A percentile compares a stretch with the other conserved stretches of the same genome.
Evolutionary conservation across 305 asterid genomes (phyloP).

Genomic region (Solanum hybrid): DNA sequence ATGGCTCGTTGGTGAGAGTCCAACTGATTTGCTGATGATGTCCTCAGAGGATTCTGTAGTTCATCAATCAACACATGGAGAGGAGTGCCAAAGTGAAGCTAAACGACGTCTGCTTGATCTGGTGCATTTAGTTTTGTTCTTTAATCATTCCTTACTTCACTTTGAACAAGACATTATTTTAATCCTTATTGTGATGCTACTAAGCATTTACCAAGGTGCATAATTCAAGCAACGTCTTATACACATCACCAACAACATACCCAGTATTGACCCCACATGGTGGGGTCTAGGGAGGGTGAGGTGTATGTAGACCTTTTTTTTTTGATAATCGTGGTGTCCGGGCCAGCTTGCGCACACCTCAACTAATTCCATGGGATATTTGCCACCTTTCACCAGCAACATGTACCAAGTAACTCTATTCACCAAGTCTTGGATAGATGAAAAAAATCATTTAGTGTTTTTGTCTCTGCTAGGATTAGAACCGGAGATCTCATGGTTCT

Average conservation of each 20-base stretch:
- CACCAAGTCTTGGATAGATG: neutral
- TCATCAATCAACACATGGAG: conserved; percentile 9
- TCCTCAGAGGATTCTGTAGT: conserved; percentile 45
- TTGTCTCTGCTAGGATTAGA: neutral
- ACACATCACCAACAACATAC: neutral
- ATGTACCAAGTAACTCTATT: neutral
- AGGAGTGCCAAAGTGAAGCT: conserved; percentile 25
- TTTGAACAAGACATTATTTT: neutral
- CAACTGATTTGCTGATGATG: conserved; percentile 48
- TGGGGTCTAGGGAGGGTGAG: neutral
- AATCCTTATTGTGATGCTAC: neutral
- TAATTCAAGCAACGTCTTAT: neutral
- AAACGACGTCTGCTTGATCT: conserved; percentile 32
- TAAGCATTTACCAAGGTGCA: neutral
- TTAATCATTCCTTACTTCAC: neutral
- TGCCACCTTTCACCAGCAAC: neutral
- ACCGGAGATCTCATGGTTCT: neutral
- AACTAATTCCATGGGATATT: neutral
- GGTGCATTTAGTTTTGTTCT: conserved; percentile 19
- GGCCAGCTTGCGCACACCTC: neutral
- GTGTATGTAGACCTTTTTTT: neutral
- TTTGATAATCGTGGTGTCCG: neutral
- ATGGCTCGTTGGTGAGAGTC: conserved; percentile 95
- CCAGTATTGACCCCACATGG: neutral
- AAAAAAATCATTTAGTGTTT: neutral